Evolutionary conservation across 2,329 filamentous ascomycete species (phyloP).

Genomic region (Diaporthe australafricana): DNA sequence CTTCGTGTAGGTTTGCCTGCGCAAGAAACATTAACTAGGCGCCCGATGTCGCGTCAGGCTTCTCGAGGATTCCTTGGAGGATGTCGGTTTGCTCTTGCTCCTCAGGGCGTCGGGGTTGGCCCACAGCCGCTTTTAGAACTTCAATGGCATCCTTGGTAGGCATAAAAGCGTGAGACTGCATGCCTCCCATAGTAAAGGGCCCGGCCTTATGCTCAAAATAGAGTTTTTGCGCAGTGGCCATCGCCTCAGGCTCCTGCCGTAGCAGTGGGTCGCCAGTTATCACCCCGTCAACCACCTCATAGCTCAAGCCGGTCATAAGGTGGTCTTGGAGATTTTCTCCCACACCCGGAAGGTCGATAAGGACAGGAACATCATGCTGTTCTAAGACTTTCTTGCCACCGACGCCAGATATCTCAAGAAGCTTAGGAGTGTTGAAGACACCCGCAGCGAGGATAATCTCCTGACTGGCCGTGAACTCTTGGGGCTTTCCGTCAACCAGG

Average conservation of each 20-base stretch:
- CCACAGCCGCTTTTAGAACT: too few species aligned
- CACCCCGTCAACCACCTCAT: conserved; percentile 53
- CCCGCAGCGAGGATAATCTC: conserved; percentile 56
- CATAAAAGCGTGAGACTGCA: conserved; percentile 34
- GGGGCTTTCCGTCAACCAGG: background rate
- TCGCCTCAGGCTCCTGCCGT: conserved; percentile 43
- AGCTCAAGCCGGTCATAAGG: conserved; percentile 45
- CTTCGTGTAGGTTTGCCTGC: too few species aligned
- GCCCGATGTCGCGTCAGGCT: too few species aligned
- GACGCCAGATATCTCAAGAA: conserved; percentile 48
- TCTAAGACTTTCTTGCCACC: conserved; percentile 53
- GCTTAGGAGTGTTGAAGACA: conserved; percentile 47
- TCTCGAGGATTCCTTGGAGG: too few species aligned
- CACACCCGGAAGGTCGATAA: conserved; percentile 54
- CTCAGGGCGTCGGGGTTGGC: too few species aligned
- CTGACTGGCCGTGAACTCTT: conserved; percentile 14
- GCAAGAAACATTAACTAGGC: too few species aligned
- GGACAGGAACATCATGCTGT: conserved; percentile 48
- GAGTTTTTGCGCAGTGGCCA: conserved; percentile 45
- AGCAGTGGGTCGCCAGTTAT: conserved; percentile 48
- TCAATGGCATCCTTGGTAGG: conserved; percentile 32
- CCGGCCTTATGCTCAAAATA: conserved; percentile 48
- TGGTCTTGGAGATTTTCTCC: conserved; percentile 59
- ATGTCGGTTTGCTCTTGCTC: too few species aligned
- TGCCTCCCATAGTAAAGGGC: conserved; percentile 49